Percentiles rank a stretch among this genome's conserved stretches.
Conservation (phyloP, 148 eudicot species). For the Arctostaphylos glauca region DNA sequence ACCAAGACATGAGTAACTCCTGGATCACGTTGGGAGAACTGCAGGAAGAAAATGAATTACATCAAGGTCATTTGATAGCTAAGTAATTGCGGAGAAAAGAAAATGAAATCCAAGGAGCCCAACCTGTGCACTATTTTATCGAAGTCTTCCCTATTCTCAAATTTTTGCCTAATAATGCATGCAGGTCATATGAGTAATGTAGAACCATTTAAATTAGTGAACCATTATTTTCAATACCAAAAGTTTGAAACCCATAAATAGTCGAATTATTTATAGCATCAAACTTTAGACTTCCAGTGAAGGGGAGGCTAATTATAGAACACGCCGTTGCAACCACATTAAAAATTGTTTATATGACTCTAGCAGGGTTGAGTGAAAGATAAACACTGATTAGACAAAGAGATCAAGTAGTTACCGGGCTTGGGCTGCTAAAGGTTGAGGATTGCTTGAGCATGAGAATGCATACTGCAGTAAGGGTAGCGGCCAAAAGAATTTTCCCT, state of each 20-base stretch:
- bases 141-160: not conserved
- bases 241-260: too few species aligned
- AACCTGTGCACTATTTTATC: not conserved
- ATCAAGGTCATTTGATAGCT: not conserved
- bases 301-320: too few species aligned
- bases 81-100: too few species aligned
- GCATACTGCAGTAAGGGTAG: not conserved
- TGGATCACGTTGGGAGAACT: too few species aligned
- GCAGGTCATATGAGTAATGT: not conserved
- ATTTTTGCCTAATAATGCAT: not conserved
- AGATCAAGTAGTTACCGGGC: not conserved
- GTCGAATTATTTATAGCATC: too few species aligned
- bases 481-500: not conserved
- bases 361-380: too few species aligned
- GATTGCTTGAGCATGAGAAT: conserved; percentile 11
- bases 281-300: too few species aligned
- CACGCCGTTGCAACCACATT: too few species aligned
- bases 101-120: not conserved
- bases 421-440: not conserved
- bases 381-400: not conserved
- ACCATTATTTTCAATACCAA: not conserved
- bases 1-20: too few species aligned
- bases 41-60: not conserved
- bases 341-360: too few species aligned
- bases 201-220: not conserved